These are phyloP conservation scores for Stevia rebaudiana DNA, from an alignment of 140 eudicot species.

Conservation along the genomic window DNA sequence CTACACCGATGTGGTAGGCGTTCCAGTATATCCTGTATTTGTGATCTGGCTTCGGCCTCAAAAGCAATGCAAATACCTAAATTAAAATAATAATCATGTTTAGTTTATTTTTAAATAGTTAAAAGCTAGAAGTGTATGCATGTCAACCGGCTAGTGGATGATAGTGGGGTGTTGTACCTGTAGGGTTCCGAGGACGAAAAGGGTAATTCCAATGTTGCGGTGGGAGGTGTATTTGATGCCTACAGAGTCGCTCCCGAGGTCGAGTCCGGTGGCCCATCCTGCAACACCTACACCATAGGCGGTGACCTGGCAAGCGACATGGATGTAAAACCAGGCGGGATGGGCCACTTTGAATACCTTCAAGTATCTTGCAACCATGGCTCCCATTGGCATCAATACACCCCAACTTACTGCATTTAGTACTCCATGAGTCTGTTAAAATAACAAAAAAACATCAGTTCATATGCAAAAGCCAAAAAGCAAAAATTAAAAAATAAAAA, in stretches of 20 bases:
- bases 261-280: constrained; percentile 90
- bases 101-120: too few relatives aligned
- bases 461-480: neutral
- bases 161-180: constrained; percentile 41
- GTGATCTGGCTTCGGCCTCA: constrained; percentile 89
- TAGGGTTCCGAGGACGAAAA: constrained; percentile 69
- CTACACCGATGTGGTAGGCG: constrained; percentile 61
- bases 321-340: constrained; percentile 94
- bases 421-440: constrained; percentile 75
- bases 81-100: constrained; percentile 5
- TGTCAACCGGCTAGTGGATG: too few relatives aligned
- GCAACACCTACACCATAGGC: constrained; percentile 78
- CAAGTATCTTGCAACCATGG: constrained; percentile 67
- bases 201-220: constrained; percentile 77
- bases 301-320: constrained; percentile 48
- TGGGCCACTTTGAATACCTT: constrained; percentile 68
- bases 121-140: too few relatives aligned
- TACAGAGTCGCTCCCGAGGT: constrained; percentile 71
- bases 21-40: constrained; percentile 88
- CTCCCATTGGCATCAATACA: constrained; percentile 76
- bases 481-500: too few relatives aligned
- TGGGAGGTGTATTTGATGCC: constrained; percentile 46
- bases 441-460: neutral
- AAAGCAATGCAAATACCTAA: constrained; percentile 63
- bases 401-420: constrained; percentile 88